These are phyloP conservation scores for Amauroascus verrucosus DNA, from an alignment of 2,329 filamentous ascomycete genomes.

Conservation along the genomic window DNA sequence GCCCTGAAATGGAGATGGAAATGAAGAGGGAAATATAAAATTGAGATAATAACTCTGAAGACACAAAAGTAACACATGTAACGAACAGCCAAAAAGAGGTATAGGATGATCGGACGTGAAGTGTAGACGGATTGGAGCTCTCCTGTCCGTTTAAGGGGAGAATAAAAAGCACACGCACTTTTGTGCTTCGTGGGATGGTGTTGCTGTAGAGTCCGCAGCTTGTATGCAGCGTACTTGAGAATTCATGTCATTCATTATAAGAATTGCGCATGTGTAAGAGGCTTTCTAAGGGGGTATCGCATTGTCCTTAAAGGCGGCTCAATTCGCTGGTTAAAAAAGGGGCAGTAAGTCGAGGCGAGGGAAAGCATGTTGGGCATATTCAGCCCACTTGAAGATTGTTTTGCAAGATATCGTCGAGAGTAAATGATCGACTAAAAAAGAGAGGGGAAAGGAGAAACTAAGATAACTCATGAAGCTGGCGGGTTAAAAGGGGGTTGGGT, in stretches of 20 bases:
- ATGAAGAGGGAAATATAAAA: not conserved
- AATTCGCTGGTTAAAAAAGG: not conserved
- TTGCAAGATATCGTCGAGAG: not conserved
- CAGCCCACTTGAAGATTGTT: not conserved
- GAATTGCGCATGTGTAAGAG: not conserved
- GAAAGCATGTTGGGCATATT: not conserved
- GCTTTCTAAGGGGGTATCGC: not conserved
- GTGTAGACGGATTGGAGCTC: not conserved
- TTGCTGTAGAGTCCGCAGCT: not conserved
- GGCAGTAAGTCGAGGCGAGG: not conserved
- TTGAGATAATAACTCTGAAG: too few species aligned
- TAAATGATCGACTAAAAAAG: too few species aligned
- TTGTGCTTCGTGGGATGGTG: too few species aligned
- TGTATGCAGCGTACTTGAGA: not conserved
- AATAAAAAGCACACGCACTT: not conserved
- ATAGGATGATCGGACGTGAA: too few species aligned
- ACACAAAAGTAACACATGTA: not conserved
- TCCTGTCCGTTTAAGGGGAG: not conserved
- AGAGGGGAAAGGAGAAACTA: not conserved
- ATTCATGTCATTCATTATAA: not conserved
- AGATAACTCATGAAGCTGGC: not conserved
- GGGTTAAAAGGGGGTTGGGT: too few species aligned
- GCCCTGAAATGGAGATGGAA: conserved; percentile 1
- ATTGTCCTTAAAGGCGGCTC: not conserved
- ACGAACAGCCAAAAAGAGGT: not conserved